Conservation (phyloP, 2,329 filamentous ascomycete genomes). For the Hypoxylon sp. region DNA sequence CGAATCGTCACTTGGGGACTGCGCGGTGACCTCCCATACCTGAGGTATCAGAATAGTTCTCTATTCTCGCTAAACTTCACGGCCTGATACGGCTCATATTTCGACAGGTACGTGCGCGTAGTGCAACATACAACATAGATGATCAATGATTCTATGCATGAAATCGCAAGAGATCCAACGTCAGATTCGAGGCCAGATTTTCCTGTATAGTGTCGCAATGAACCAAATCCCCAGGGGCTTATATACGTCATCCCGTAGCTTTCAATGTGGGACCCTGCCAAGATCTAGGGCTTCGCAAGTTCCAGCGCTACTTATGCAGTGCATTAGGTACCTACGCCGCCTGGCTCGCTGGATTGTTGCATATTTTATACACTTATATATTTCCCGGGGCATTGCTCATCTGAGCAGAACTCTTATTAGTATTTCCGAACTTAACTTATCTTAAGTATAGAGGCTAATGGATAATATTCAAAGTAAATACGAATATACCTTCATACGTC, state of each 20-base stretch:
- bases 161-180: slow-evolving; percentile 22
- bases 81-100: not conserved
- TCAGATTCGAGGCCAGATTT: slow-evolving; percentile 29
- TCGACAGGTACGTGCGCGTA: not conserved
- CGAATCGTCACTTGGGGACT: not conserved
- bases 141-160: slow-evolving; percentile 17
- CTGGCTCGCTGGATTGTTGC: not conserved
- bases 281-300: slow-evolving; percentile 16
- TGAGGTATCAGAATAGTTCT: not conserved
- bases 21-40: not conserved
- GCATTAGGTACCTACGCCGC: not conserved
- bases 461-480: too few relatives aligned
- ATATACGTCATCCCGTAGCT: slow-evolving; percentile 38
- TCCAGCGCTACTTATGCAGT: slow-evolving; percentile 10
- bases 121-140: not conserved
- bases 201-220: slow-evolving; percentile 30
- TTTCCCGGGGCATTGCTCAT: too few relatives aligned
- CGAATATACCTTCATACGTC: too few relatives aligned
- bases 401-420: too few relatives aligned
- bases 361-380: not conserved
- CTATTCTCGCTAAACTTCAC: not conserved
- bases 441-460: too few relatives aligned
- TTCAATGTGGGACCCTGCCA: slow-evolving; percentile 22
- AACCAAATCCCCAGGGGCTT: slow-evolving; percentile 4
- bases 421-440: too few relatives aligned